These are phyloP conservation scores for Solanum bulbocastanum DNA, from an alignment of 257 asterid genomes.

Conservation along the genomic window DNA sequence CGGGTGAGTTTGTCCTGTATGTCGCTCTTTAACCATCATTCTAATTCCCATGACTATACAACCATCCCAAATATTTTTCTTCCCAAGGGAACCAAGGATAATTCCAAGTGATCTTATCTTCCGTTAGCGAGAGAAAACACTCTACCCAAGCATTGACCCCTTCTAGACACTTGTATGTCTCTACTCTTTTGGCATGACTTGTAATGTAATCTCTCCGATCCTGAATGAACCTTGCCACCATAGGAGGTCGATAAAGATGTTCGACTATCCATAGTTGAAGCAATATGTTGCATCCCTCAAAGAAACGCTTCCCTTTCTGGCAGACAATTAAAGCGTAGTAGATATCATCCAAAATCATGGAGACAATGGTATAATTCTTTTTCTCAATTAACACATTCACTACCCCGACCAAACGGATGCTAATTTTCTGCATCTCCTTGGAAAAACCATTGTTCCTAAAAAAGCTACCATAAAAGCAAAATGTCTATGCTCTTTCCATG, in stretches of 20 bases:
- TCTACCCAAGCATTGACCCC: too few relatives aligned
- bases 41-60: too few relatives aligned
- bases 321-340: not conserved
- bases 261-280: not conserved
- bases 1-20: too few relatives aligned
- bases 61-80: too few relatives aligned
- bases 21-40: too few relatives aligned
- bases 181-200: not conserved
- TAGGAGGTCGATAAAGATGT: too few relatives aligned
- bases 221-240: not conserved
- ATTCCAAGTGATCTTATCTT: not conserved
- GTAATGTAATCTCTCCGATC: not conserved
- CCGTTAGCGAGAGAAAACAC: not conserved
- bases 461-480: not conserved
- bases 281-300: not conserved
- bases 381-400: not conserved
- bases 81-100: not conserved
- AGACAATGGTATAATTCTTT: not conserved
- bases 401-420: too few relatives aligned
- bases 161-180: fast-evolving
- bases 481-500: too few relatives aligned
- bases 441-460: not conserved
- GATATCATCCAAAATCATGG: not conserved
- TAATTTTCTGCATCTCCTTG: not conserved
- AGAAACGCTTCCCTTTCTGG: not conserved